These are phyloP conservation scores for Drechslerella dactyloides DNA, from an alignment of 2,329 filamentous ascomycete genomes.

Conservation along the genomic window DNA sequence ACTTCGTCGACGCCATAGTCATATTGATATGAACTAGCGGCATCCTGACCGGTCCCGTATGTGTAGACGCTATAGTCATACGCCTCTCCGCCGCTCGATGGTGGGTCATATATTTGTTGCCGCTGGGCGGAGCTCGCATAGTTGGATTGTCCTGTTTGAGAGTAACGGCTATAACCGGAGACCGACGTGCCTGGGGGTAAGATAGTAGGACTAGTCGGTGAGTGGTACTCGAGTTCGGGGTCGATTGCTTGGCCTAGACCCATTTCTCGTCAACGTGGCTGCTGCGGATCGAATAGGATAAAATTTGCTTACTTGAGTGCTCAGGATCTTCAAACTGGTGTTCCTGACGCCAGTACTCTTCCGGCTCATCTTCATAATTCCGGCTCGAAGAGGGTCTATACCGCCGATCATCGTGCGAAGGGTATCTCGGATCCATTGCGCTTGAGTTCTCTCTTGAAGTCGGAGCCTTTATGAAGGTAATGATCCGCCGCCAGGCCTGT, in stretches of 20 bases:
- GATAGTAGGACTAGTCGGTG: conserved; percentile 22
- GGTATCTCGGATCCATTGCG: conserved; percentile 34
- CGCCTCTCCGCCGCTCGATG: conserved; percentile 5
- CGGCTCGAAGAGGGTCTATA: neutral
- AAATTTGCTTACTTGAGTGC: conserved; percentile 32
- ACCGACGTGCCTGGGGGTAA: conserved; percentile 40
- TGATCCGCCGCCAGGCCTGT: neutral
- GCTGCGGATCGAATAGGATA: conserved; percentile 8
- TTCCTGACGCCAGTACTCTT: conserved; percentile 23
- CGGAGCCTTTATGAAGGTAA: neutral
- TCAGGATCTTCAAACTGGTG: conserved; percentile 20
- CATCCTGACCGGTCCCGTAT: conserved; percentile 17
- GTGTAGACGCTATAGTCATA: conserved; percentile 17
- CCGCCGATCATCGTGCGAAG: conserved; percentile 4
- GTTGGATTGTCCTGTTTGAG: conserved; percentile 16
- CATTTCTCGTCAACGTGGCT: conserved; percentile 25
- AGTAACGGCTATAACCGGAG: conserved; percentile 30
- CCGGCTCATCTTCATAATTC: conserved; percentile 20
- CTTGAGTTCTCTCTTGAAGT: neutral
- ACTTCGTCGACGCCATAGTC: conserved; percentile 11
- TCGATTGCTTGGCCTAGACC: conserved; percentile 39
- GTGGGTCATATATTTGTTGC: conserved; percentile 10
- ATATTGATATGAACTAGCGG: conserved; percentile 19
- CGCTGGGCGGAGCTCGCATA: conserved; percentile 32
- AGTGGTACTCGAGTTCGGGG: conserved; percentile 20